phyloP scores from a whole-genome alignment of 2,329 filamentous ascomycete genomes.

The Trichoderma polysporum region DNA sequence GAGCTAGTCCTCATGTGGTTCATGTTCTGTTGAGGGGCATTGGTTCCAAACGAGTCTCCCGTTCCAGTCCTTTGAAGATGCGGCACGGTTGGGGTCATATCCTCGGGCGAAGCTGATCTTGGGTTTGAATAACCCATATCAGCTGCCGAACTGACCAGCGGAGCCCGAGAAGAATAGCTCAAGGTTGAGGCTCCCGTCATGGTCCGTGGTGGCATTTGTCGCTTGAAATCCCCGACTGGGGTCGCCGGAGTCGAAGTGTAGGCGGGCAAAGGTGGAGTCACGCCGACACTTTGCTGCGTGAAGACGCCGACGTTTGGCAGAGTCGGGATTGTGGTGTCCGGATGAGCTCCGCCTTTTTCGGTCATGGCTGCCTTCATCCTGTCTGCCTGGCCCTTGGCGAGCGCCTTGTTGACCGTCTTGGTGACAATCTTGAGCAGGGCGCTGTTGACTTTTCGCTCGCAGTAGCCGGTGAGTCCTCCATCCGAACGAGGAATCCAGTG shows the following conservation, averaged over 20 bases:
- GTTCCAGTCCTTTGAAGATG: conserved; percentile 39
- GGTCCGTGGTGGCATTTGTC: conserved; percentile 46
- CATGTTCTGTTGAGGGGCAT: conserved; percentile 25
- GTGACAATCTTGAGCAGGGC: conserved; percentile 81
- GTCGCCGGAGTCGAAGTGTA: conserved; percentile 58
- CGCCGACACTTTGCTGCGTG: conserved; percentile 33
- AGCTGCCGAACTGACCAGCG: conserved; percentile 59
- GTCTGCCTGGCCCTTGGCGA: conserved; percentile 72
- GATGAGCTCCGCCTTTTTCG: conserved; percentile 49
- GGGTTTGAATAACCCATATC: conserved; percentile 56
- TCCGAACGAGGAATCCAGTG: conserved; percentile 84
- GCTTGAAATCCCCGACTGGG: conserved; percentile 50
- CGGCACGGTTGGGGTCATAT: conserved; percentile 23
- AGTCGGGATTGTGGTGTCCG: conserved; percentile 68
- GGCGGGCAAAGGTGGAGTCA: conserved; percentile 55
- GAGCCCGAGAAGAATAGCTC: conserved; percentile 64
- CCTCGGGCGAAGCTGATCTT: conserved; percentile 36
- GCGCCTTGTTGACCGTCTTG: conserved; percentile 81
- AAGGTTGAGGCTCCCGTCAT: conserved; percentile 56
- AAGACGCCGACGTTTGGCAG: conserved; percentile 42
- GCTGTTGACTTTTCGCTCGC: conserved; percentile 86
- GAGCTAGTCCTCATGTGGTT: conserved; percentile 25
- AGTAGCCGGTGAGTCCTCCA: conserved; percentile 79
- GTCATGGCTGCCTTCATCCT: conserved; percentile 55
- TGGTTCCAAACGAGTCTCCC: conserved; percentile 38